Evolutionary conservation across 345 rosid species (phyloP), one percentile per base, ranked within the genome.

Genomic region (Populus davidiana): DNA sequence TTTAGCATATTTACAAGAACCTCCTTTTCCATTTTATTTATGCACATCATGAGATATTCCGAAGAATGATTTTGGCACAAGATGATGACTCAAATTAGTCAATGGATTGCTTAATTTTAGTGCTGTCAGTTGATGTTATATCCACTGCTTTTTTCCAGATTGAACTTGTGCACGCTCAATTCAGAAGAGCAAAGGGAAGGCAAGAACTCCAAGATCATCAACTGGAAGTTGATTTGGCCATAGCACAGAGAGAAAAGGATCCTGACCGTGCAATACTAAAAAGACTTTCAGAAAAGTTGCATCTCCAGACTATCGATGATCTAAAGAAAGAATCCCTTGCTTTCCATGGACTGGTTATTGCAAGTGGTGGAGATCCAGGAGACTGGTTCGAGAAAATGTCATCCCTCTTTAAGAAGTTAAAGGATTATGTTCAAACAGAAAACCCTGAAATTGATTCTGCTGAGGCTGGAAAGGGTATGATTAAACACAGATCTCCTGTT

Each of bases 401-500:
- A 29, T 83, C 86, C 7, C 87, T 96, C 78, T 92, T 96, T 73
- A 91, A 78, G 86, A 93, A 90, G 88, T 83, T 96, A 8, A 92
- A 86, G 36, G 94, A 87, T 77, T 82, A 75, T 71, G 89, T 86
- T 50, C 81, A 88, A 44, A 81, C 67, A 68, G 94, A 88, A 62
- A 91, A 81, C 73, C 87, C 93, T 14, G 92, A 89, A 75, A 83
- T 75, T 1, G 93, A 85, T 74, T 71, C 85, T 67, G 85, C 87
- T 31, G 87, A 87, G 25, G 77, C 81, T 16, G 93, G 88, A 66
- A 86, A 80, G 71, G 74, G 78, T 56, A 72, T 83, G 27, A 65
- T 87, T 17, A 93, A 87, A 81, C 97, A 96, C 81, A 86, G 95
- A 29, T 96, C 97, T 77, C 99, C 99, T 47, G 94, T 96, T 70